A percentile compares a stretch with the other conserved stretches of the same genome.
These are phyloP conservation scores for Craterostigma plantagineum DNA, from an alignment of 257 asterid species.

Conservation along the genomic window DNA sequence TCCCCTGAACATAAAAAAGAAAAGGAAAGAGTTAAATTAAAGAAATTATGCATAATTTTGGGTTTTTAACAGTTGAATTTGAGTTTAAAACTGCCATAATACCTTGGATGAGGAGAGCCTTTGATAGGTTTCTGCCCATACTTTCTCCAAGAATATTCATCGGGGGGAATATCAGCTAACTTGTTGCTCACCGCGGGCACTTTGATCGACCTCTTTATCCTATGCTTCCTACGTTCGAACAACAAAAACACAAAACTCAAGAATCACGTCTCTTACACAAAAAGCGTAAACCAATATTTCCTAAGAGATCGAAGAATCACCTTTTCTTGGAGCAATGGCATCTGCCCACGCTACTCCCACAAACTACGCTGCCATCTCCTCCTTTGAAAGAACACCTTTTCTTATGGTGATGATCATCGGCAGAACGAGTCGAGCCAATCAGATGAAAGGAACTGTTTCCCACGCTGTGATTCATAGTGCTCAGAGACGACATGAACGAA, in stretches of 20 bases:
- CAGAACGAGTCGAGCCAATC: neutral
- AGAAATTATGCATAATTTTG: too few species aligned
- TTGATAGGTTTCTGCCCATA: too few species aligned
- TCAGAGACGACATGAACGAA: slow-evolving; percentile 1
- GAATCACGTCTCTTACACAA: too few species aligned
- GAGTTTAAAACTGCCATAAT: too few species aligned
- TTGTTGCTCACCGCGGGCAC: slow-evolving; percentile 1
- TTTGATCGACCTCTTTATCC: slow-evolving; percentile 1
- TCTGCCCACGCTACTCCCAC: neutral
- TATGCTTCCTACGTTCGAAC: neutral
- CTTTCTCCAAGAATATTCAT: too few species aligned
- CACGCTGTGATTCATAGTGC: neutral
- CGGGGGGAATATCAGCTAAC: neutral
- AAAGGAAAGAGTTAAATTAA: neutral
- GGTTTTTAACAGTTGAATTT: too few species aligned
- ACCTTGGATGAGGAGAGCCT: too few species aligned
- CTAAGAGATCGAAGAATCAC: neutral
- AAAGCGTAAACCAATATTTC: neutral
- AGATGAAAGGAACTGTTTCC: neutral
- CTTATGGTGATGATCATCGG: neutral
- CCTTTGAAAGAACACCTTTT: slow-evolving; percentile 1
- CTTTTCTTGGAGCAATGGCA: slow-evolving; percentile 5
- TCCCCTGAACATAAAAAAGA: slow-evolving; percentile 36
- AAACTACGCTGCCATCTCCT: neutral
- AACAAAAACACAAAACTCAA: neutral